These are phyloP conservation scores for Fusarium keratoplasticum DNA, from an alignment of 2,329 filamentous ascomycete species.

Conservation along the genomic window DNA sequence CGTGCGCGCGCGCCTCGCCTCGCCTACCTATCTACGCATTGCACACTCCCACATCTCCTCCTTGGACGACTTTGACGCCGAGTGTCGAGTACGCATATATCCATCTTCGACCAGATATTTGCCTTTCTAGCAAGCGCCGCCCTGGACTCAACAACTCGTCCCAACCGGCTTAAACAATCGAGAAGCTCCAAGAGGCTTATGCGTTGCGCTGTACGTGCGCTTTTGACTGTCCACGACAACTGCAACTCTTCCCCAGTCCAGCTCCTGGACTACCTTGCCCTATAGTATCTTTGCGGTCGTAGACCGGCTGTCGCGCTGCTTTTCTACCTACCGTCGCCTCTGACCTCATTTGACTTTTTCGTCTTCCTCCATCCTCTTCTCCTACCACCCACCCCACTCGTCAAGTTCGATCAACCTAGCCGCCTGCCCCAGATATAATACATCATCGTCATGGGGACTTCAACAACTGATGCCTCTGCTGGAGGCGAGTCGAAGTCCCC, in stretches of 20 bases:
- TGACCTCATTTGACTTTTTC: slow-evolving; percentile 56
- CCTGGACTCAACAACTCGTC: slow-evolving; percentile 6
- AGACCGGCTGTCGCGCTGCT: slow-evolving; percentile 33
- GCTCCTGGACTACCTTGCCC: slow-evolving; percentile 33
- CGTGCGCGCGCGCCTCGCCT: slow-evolving; percentile 10
- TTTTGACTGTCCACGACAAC: slow-evolving; percentile 36
- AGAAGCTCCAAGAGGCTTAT: slow-evolving; percentile 8
- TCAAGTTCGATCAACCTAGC: slow-evolving; percentile 43
- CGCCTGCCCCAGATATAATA: slow-evolving; percentile 52
- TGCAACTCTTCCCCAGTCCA: slow-evolving; percentile 36
- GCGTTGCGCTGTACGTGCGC: slow-evolving; percentile 28
- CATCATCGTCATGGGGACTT: slow-evolving; percentile 62
- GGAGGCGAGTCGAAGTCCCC: slow-evolving; percentile 62
- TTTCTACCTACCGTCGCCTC: slow-evolving; percentile 47
- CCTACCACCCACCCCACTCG: slow-evolving; percentile 46
- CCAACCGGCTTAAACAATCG: slow-evolving; percentile 5
- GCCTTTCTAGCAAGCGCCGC: slow-evolving; percentile 11
- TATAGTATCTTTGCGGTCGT: slow-evolving; percentile 34
- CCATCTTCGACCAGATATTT: slow-evolving; percentile 6
- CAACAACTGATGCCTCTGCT: slow-evolving; percentile 53
- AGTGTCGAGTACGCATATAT: slow-evolving; percentile 22
- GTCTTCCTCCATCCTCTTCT: slow-evolving; percentile 43
- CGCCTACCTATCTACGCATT: neutral
- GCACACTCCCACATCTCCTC: neutral
- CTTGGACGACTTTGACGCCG: slow-evolving; percentile 11